Evolutionary conservation across 164 flowering plant genomes (phyloP).

Genomic region (Nelumbo lutea): DNA sequence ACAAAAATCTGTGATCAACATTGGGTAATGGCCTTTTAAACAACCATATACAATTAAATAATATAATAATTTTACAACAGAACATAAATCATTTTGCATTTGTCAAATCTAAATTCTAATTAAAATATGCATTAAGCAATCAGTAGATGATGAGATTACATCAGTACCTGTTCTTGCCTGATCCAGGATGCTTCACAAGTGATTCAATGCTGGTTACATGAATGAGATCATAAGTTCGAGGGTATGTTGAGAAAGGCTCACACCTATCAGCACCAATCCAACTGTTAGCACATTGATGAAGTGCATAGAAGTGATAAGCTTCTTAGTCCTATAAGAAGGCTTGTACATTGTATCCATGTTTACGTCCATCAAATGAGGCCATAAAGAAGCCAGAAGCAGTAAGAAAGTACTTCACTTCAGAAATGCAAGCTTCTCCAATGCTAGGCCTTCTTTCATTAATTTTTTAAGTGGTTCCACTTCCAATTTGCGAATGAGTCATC

Average conservation of each 20-base stretch:
- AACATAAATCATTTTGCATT: no score
- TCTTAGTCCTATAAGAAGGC: conserved; percentile 1
- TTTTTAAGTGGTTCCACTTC: no score
- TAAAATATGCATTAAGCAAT: background rate
- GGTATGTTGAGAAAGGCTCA: conserved; percentile 23
- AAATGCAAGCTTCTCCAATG: no score
- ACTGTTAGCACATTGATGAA: conserved; percentile 2
- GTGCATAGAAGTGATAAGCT: background rate
- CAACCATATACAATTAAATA: no score
- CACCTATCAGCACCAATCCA: conserved; percentile 53
- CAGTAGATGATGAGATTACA: background rate
- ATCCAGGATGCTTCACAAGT: conserved; percentile 45
- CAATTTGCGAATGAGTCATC: no score
- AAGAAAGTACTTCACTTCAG: background rate
- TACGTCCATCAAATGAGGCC: background rate
- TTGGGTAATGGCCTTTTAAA: no score
- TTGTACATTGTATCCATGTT: background rate
- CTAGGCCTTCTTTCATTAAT: no score
- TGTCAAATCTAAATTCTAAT: no score
- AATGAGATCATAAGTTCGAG: conserved; percentile 82
- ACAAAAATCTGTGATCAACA: no score
- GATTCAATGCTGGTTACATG: conserved; percentile 75
- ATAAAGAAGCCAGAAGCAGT: background rate
- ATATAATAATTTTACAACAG: no score
- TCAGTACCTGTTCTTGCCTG: conserved; percentile 68